Evolutionary conservation across 2,329 filamentous ascomycete species (phyloP).

Genomic region (Cytospora leucostoma): DNA sequence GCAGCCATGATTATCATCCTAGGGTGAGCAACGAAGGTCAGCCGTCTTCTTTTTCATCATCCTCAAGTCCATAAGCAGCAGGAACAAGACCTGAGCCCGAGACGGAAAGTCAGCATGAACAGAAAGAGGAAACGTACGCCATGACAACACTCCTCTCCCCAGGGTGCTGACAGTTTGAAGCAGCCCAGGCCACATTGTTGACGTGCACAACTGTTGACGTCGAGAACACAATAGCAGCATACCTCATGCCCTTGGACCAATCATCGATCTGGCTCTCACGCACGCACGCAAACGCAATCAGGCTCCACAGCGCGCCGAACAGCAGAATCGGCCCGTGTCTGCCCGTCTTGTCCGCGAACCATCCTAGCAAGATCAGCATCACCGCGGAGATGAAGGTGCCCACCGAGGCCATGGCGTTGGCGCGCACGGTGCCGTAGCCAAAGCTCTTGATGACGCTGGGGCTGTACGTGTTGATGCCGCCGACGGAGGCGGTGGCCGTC

Average conservation of each 20-base stretch:
- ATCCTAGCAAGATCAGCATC: conserved; percentile 53
- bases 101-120: background rate
- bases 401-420: conserved; percentile 55
- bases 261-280: conserved; percentile 2
- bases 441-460: conserved; percentile 55
- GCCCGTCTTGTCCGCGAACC: conserved; percentile 49
- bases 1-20: conserved; percentile 60
- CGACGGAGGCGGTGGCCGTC: conserved; percentile 49
- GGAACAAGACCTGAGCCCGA: background rate
- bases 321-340: conserved; percentile 50
- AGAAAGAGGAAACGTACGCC: conserved; percentile 46
- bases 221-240: conserved; percentile 58
- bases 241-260: conserved; percentile 35
- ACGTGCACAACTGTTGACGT: conserved; percentile 57
- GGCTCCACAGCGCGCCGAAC: conserved; percentile 44
- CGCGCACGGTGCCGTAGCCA: conserved; percentile 49
- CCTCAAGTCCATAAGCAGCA: background rate
- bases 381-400: conserved; percentile 55
- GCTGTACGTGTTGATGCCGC: conserved; percentile 53
- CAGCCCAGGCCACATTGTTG: conserved; percentile 63
- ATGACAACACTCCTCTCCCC: conserved; percentile 61
- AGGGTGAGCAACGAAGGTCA: background rate
- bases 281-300: conserved; percentile 39
- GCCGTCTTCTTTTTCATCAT: background rate
- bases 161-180: conserved; percentile 55